Evolutionary conservation across 1,284 basidiomycete genomes (phyloP), one percentile per base, ranked within the genome.

Genomic region (Lignosus rhinocerotis): DNA sequence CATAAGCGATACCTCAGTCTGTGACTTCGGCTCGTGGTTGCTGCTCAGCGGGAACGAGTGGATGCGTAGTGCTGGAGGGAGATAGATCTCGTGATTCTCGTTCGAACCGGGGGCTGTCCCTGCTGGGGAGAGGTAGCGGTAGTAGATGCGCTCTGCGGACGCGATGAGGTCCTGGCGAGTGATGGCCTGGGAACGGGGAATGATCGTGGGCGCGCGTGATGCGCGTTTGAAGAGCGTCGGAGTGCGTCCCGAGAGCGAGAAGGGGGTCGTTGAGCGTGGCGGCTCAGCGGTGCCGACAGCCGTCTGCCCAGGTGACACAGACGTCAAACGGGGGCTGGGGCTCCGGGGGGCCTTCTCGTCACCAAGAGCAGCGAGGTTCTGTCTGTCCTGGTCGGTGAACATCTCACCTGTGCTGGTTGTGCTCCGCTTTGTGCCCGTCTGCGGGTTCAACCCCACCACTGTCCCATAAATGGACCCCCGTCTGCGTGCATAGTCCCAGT

Each of bases 131-230:
- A 99, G 86, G 76, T 98, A 99, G 46, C 94, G 87, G 68, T 91
- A 89, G 78, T 90, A 98, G 69, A 99, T 98, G 67, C 94, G 90
- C 72, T 98, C 96, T 14, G 96, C 96, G 39, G 92, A 93, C 16
- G 90, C 91, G 65, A 97, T 87, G 64, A 99, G 83, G 75, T 98
- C 94, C 66, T 86, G 80, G 51, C 94, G 90, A 25, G 90, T 89
- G 73, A 99, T 97, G 16, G 96, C 93, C 53, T 91, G 81, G 54
- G 93, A 91, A 66, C 96, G 89, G 42, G 92, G 90, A 71, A 98
- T 95, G 75, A 93, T 80, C 46, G 90, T 95, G 25, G 92, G 92
- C 21, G 93, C 92, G 62, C 88, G 83, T 56, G 87, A 92, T 21
- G 86, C 88, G 58, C 90, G 87, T 81, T 86, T 83, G 79, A 90